Percentiles rank a stretch among this genome's conserved stretches.
Evolutionary conservation across 768 basidiomycete genomes (phyloP).

Genomic region (Termitomyces sp.): DNA sequence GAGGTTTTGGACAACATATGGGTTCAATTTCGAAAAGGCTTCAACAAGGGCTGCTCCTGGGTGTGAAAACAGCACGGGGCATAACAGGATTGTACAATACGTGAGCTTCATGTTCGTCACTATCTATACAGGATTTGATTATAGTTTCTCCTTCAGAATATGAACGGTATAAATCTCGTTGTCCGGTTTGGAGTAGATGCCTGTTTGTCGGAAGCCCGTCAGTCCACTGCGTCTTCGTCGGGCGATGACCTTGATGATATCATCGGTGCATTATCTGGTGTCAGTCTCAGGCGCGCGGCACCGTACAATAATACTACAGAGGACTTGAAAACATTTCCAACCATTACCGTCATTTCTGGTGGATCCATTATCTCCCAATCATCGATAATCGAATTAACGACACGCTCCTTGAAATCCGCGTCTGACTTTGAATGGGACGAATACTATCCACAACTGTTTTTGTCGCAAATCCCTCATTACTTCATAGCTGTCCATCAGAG

Average conservation of each 20-base stretch:
- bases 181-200: slow-evolving; percentile 57
- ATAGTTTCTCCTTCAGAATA: slow-evolving; percentile 33
- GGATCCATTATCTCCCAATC: slow-evolving; percentile 33
- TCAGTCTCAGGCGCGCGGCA: slow-evolving; percentile 20
- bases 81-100: slow-evolving; percentile 59
- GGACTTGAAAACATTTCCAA: slow-evolving; percentile 7
- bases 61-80: slow-evolving; percentile 46
- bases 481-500: slow-evolving; percentile 53
- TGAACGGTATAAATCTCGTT: slow-evolving; percentile 52
- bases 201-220: slow-evolving; percentile 20
- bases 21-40: slow-evolving; percentile 56
- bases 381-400: slow-evolving; percentile 40
- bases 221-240: not conserved
- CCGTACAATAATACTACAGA: slow-evolving; percentile 10
- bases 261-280: slow-evolving; percentile 23
- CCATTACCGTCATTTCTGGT: slow-evolving; percentile 17
- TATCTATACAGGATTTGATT: not conserved
- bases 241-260: slow-evolving; percentile 29
- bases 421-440: slow-evolving; percentile 48
- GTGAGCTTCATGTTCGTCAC: slow-evolving; percentile 30
- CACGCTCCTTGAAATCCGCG: slow-evolving; percentile 27
- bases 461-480: slow-evolving; percentile 61
- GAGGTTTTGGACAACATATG: slow-evolving; percentile 39
- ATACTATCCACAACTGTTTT: slow-evolving; percentile 57
- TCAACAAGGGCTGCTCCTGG: slow-evolving; percentile 41